A percentile compares a stretch with the other conserved stretches of the same genome.
phyloP scores from a whole-genome alignment of 805 yeast genomes.

The Saccharomycopsis capsularis region DNA sequence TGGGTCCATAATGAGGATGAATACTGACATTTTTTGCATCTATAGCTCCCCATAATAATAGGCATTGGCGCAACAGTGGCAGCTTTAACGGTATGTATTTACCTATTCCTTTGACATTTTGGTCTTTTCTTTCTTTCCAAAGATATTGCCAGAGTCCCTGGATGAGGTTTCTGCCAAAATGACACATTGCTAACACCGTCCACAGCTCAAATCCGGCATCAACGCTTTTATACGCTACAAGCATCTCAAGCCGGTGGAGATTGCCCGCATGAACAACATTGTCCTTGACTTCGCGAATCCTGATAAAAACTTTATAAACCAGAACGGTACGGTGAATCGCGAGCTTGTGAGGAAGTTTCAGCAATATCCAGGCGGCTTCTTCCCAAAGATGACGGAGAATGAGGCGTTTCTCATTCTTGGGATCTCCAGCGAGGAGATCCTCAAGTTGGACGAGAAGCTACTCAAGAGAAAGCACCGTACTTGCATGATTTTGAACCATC shows the following conservation, averaged over 20 bases:
- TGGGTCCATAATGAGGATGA: too few relatives aligned
- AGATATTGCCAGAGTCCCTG: too few relatives aligned
- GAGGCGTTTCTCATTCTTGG: constrained; percentile 65
- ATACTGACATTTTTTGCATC: too few relatives aligned
- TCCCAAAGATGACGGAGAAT: constrained; percentile 54
- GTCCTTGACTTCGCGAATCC: constrained; percentile 20
- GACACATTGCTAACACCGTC: neutral
- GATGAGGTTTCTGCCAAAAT: too few relatives aligned
- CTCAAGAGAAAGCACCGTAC: constrained; percentile 67
- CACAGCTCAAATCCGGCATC: constrained; percentile 32
- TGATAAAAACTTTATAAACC: constrained; percentile 16
- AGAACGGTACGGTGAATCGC: constrained; percentile 22
- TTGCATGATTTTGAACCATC: constrained; percentile 78
- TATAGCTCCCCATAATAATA: constrained; percentile 42
- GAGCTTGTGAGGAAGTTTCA: constrained; percentile 29
- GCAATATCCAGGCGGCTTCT: constrained; percentile 54
- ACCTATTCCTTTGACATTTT: neutral
- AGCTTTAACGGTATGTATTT: constrained; percentile 39
- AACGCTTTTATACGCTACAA: constrained; percentile 29
- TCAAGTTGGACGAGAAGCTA: constrained; percentile 38
- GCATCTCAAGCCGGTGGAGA: constrained; percentile 31
- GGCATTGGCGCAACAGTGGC: constrained; percentile 49
- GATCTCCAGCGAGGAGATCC: constrained; percentile 49
- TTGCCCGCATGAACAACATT: constrained; percentile 37
- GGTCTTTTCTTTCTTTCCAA: too few relatives aligned